phyloP scores from a whole-genome alignment of 2,329 filamentous ascomycete genomes.

The Pseudopithomyces chartarum region DNA sequence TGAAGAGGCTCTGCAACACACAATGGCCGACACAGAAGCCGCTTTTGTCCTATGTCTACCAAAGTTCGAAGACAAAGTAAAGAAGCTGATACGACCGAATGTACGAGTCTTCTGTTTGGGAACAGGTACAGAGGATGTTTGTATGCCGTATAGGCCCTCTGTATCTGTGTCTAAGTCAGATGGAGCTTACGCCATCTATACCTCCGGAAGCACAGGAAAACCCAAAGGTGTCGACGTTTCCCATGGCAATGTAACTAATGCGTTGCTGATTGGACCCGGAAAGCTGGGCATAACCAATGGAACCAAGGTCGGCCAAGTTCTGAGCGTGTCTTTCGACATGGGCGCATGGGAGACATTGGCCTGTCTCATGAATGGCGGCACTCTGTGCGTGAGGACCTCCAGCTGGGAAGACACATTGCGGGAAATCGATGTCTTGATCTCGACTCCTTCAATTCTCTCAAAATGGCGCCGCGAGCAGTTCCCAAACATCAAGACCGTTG shows the following conservation, averaged over 20 bases:
- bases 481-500: constrained; percentile 58
- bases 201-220: constrained; percentile 61
- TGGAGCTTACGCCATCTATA: constrained; percentile 55
- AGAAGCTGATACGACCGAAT: constrained; percentile 18
- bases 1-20: constrained; percentile 49
- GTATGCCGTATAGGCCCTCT: constrained; percentile 21
- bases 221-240: constrained; percentile 65
- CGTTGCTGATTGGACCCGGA: constrained; percentile 57
- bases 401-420: constrained; percentile 55
- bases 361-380: constrained; percentile 63
- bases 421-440: constrained; percentile 59
- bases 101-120: constrained; percentile 21
- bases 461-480: constrained; percentile 55
- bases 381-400: constrained; percentile 58
- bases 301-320: constrained; percentile 59
- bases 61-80: constrained; percentile 35
- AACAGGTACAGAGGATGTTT: constrained; percentile 17
- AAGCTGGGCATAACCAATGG: constrained; percentile 57
- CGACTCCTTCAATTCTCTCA: constrained; percentile 60
- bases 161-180: constrained; percentile 23
- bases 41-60: constrained; percentile 55
- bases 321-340: constrained; percentile 67
- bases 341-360: constrained; percentile 66
- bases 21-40: constrained; percentile 55
- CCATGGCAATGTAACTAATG: constrained; percentile 61